phyloP scores from a whole-genome alignment of 2,329 filamentous ascomycete species.

The Sclerotinia glacialis region DNA sequence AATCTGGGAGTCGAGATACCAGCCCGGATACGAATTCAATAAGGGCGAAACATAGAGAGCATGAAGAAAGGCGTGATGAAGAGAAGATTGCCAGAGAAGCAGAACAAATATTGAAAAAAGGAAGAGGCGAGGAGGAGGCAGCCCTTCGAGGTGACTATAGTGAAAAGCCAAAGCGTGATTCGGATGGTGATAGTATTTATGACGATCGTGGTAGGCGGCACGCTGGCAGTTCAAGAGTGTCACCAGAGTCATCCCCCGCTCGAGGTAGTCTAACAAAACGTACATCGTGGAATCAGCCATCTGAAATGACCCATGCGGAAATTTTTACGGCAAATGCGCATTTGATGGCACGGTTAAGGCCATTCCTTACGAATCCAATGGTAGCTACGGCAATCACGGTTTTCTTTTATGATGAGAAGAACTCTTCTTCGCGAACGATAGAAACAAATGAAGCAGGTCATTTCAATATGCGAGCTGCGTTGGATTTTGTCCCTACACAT shows the following conservation, averaged over 20 bases:
- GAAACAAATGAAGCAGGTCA: conserved; percentile 86
- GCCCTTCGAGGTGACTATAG: conserved; percentile 73
- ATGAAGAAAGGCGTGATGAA: conserved; percentile 53
- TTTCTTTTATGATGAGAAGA: conserved; percentile 88
- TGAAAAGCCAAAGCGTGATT: conserved; percentile 55
- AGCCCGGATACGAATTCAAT: conserved; percentile 36
- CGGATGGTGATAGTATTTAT: conserved; percentile 40
- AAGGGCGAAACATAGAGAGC: conserved; percentile 42
- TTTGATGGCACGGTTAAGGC: conserved; percentile 80
- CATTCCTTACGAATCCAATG: conserved; percentile 84
- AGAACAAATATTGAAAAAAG: conserved; percentile 69
- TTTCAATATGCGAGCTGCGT: conserved; percentile 73
- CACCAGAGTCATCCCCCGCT: conserved; percentile 37
- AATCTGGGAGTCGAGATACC: conserved; percentile 33
- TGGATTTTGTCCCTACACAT: conserved; percentile 89
- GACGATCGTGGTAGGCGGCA: conserved; percentile 28
- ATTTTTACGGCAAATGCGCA: conserved; percentile 78
- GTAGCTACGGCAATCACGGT: conserved; percentile 77
- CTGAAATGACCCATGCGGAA: conserved; percentile 72
- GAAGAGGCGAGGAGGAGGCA: conserved; percentile 66
- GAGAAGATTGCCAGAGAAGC: conserved; percentile 73
- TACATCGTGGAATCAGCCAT: conserved; percentile 40
- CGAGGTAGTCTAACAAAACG: conserved; percentile 45
- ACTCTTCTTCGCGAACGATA: conserved; percentile 80
- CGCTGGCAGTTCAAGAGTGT: conserved; percentile 27